Conservation (phyloP, 495 filamentous ascomycete species). For the Aspergillus steynii region DNA sequence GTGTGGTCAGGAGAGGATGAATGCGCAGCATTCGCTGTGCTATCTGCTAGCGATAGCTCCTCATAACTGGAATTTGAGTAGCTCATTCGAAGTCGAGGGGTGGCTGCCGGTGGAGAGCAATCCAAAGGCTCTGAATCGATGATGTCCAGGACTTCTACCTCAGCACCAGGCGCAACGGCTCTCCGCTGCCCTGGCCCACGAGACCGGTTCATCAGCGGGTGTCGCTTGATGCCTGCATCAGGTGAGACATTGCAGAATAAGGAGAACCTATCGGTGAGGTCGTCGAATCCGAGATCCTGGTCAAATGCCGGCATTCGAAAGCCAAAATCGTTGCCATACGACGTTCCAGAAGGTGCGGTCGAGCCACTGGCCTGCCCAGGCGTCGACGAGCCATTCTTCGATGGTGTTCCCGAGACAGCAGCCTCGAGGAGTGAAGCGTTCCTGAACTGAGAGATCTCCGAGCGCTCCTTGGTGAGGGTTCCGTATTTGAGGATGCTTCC, state of each 20-base stretch:
- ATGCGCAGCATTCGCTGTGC: constrained; percentile 1
- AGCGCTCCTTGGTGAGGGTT: constrained; percentile 43
- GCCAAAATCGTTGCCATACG: not conserved
- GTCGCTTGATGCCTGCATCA: constrained; percentile 25
- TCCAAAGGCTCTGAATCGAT: constrained; percentile 10
- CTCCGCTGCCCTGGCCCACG: constrained; percentile 13
- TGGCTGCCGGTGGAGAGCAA: constrained; percentile 4
- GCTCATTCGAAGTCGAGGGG: constrained; percentile 19
- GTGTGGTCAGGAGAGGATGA: constrained; percentile 6
- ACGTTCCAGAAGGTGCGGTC: constrained; percentile 1
- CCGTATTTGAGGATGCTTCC: constrained; percentile 50
- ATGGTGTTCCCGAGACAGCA: constrained; percentile 23
- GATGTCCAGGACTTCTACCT: constrained; percentile 18
- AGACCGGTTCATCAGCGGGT: constrained; percentile 19
- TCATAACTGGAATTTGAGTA: constrained; percentile 22
- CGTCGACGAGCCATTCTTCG: constrained; percentile 14
- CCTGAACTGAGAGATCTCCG: constrained; percentile 34
- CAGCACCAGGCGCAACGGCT: constrained; percentile 15
- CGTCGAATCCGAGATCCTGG: constrained; percentile 24
- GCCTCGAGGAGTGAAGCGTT: constrained; percentile 36
- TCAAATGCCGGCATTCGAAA: not conserved
- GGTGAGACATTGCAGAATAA: constrained; percentile 25
- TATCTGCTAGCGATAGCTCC: constrained; percentile 1
- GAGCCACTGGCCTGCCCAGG: not conserved
- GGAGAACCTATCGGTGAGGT: constrained; percentile 31